phyloP scores from a whole-genome alignment of 1,284 basidiomycete species.

The Phlebopus sp. region DNA sequence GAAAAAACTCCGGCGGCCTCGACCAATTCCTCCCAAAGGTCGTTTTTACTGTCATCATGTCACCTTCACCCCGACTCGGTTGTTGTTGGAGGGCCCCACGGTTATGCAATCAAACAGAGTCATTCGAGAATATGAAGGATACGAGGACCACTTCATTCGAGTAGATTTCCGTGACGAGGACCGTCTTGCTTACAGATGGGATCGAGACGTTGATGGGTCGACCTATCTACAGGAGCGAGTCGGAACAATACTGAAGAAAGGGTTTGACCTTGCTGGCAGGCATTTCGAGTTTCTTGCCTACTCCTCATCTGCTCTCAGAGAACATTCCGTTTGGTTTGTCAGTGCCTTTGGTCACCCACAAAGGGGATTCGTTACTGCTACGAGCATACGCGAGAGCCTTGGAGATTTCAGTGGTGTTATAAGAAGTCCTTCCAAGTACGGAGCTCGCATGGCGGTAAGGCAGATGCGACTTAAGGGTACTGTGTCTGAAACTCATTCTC shows the following conservation, averaged over 20 bases:
- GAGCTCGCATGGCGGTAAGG: slow-evolving; percentile 65
- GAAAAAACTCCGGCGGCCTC: slow-evolving; percentile 22
- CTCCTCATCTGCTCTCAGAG: slow-evolving; percentile 65
- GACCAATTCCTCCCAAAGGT: slow-evolving; percentile 27
- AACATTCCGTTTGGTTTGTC: slow-evolving; percentile 79
- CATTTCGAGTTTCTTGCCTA: slow-evolving; percentile 74
- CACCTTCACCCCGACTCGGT: slow-evolving; percentile 69
- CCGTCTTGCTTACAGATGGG: slow-evolving; percentile 63
- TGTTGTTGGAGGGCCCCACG: slow-evolving; percentile 70
- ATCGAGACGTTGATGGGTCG: slow-evolving; percentile 57
- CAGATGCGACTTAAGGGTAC: background rate
- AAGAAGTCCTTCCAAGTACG: slow-evolving; percentile 68
- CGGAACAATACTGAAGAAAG: slow-evolving; percentile 58
- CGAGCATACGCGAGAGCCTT: slow-evolving; percentile 55
- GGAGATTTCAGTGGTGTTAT: slow-evolving; percentile 64
- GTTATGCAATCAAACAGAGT: slow-evolving; percentile 63
- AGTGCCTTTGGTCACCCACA: slow-evolving; percentile 51
- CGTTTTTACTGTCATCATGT: slow-evolving; percentile 57
- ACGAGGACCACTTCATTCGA: slow-evolving; percentile 65
- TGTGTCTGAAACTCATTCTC: slow-evolving; percentile 11
- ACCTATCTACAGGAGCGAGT: slow-evolving; percentile 59
- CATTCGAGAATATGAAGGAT: slow-evolving; percentile 58
- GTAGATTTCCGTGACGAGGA: slow-evolving; percentile 81
- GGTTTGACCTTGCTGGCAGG: slow-evolving; percentile 67
- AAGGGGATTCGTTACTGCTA: slow-evolving; percentile 46